Percentiles rank a stretch among this genome's conserved stretches.
Evolutionary conservation across 176 grass and related monocot species (phyloP).

Genomic region (Zizania latifolia): DNA sequence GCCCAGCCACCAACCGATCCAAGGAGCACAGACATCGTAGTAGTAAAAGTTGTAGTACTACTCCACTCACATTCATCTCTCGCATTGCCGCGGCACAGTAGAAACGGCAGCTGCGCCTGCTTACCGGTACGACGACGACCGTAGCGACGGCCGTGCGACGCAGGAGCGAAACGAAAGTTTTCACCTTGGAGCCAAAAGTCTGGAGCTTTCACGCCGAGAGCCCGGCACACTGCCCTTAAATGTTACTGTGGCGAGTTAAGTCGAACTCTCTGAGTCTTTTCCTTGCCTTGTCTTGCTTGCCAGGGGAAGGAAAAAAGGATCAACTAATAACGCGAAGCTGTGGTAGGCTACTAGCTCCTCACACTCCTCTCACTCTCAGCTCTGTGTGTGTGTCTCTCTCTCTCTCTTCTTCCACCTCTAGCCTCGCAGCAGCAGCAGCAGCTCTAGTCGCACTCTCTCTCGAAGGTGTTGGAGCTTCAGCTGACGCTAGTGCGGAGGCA

Average conservation of each 20-base stretch:
- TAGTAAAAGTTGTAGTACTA: not conserved
- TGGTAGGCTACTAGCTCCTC: not conserved
- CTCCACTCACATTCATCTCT: not conserved
- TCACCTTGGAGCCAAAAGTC: not conserved
- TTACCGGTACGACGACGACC: constrained; percentile 11
- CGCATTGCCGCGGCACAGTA: not conserved
- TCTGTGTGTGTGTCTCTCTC: no score
- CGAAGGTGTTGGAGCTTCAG: not conserved
- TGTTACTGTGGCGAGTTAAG: not conserved
- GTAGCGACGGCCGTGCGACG: not conserved
- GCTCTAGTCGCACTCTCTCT: not conserved
- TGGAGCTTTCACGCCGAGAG: no score
- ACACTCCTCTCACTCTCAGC: not conserved
- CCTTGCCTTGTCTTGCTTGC: not conserved
- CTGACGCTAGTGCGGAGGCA: not conserved
- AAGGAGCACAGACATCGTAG: no score
- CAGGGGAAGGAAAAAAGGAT: no score
- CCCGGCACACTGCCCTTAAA: no score
- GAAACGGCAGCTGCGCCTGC: not conserved
- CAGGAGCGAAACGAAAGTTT: not conserved
- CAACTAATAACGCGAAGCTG: not conserved
- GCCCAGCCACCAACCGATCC: not conserved
- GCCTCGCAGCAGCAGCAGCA: not conserved
- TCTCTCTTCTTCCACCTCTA: not conserved
- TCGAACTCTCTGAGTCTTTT: not conserved